phyloP scores from a whole-genome alignment of 164 flowering plant species.

The Stephania japonica region DNA sequence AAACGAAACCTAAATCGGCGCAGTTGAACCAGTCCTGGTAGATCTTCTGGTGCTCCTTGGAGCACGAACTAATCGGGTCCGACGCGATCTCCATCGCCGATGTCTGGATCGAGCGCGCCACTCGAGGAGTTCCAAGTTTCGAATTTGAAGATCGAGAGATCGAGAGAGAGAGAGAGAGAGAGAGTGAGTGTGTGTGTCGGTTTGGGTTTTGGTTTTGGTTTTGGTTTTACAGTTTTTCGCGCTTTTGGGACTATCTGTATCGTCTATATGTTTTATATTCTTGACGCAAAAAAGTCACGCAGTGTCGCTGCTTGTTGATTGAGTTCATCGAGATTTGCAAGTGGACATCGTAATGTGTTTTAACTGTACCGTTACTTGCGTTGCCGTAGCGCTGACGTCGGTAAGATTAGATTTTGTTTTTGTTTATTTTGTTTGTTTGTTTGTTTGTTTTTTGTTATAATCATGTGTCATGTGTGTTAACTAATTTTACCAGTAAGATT shows the following conservation, averaged over 20 bases:
- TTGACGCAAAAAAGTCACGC: no score
- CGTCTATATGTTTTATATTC: neutral
- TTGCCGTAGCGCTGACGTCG: neutral
- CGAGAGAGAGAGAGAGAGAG: neutral
- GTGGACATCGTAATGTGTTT: no score
- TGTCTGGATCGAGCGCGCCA: neutral
- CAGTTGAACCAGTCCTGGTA: conserved; percentile 76
- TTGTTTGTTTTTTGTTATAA: no score
- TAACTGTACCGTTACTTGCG: no score
- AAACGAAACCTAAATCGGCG: conserved; percentile 71
- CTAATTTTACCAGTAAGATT: no score
- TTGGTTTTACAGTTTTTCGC: neutral
- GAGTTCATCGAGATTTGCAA: no score
- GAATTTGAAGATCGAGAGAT: neutral
- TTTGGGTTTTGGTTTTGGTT: neutral
- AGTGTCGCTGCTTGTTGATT: no score
- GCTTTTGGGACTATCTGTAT: neutral
- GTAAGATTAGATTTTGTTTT: neutral
- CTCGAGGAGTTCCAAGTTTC: neutral
- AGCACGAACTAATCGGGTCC: conserved; percentile 51
- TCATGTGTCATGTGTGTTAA: no score
- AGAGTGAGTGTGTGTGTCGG: neutral
- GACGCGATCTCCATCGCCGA: conserved; percentile 61
- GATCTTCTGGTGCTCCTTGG: conserved; percentile 74
- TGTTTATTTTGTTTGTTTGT: no score